Base-by-base conservation (phyloP, 2,329 filamentous ascomycete genomes). In the Colletotrichum agaves region DNA sequence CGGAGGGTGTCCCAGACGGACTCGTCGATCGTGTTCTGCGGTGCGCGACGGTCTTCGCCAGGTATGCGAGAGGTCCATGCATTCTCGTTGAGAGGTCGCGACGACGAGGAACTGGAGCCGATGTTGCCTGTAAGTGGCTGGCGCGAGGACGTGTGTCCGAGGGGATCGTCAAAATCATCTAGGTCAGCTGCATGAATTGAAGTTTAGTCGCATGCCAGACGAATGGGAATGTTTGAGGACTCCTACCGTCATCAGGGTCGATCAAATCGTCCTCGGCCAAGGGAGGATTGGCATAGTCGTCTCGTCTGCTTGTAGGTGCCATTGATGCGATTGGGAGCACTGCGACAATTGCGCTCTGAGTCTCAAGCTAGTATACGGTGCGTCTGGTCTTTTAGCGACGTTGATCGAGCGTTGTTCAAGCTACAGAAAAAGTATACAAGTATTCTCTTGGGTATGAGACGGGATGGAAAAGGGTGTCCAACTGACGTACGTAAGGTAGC, bases 1-100 rank as follows among this genome's bases (percentile, higher is more conserved):
- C 92, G 93, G 69, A 99, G 84, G n/a, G 96, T 99, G 47, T 95
- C 93, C 96, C 96, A 99, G 44, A 99, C 96, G 2, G 90, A 91
- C 82, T 99, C 96, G 79, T 99, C 96, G 78, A 99, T 97, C 50
- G 96, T 99, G 81, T 97, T 97, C 72, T 91, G 90, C 7, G 94
- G 88, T 15, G 96, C 94, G 71, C 91, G 88, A 61, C 96, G 92
- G 82, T 99, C 96, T 80, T 98, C 95, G 72, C 96, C 96, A 2
- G 91, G 91, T 76, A 99, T 97, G 66, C 90, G 90, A 21, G 93
- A 96, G 27, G 94, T 97, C 73, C 98, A 87, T 79, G 95, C 97
- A 75, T 86, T 89, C 77, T 95, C 90, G 74, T 94, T 90, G 66
- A 93, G 85, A 57, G 85, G 71, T 15, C 81, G 80, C 19, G 83